Conservation (phyloP, 2,329 filamentous ascomycete genomes). For the Xylaria sp. region DNA sequence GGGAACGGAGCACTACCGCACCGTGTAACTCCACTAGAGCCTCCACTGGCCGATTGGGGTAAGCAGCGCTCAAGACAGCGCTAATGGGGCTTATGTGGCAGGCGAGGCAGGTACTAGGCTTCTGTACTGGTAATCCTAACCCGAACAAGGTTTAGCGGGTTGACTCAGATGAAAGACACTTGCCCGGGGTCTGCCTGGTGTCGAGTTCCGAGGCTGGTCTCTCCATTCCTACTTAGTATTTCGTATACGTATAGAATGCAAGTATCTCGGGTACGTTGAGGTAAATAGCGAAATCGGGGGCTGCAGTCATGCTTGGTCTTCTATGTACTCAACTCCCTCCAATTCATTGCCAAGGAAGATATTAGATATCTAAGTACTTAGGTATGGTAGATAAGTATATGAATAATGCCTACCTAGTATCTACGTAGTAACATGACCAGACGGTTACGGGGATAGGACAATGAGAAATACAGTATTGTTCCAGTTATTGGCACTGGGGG, state of each 20-base stretch:
- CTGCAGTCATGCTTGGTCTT: no score
- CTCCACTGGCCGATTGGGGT: conserved; percentile 35
- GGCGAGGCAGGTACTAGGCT: no score
- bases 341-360: no score
- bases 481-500: not conserved
- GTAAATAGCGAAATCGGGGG: no score
- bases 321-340: no score
- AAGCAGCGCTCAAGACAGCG: conserved; percentile 31
- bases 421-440: no score
- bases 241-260: not conserved
- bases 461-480: not conserved
- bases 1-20: conserved; percentile 27
- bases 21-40: conserved; percentile 34
- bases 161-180: conserved; percentile 33
- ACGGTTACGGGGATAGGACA: no score
- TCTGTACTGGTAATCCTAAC: conserved; percentile 5
- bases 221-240: not conserved
- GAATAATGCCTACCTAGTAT: no score
- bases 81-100: conserved; percentile 1
- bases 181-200: not conserved
- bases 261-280: not conserved
- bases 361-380: no score
- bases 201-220: conserved; percentile 17
- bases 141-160: conserved; percentile 25
- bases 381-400: no score